These are phyloP conservation scores for Ilex aquifolium DNA, from an alignment of 257 asterid species.

Conservation along the genomic window DNA sequence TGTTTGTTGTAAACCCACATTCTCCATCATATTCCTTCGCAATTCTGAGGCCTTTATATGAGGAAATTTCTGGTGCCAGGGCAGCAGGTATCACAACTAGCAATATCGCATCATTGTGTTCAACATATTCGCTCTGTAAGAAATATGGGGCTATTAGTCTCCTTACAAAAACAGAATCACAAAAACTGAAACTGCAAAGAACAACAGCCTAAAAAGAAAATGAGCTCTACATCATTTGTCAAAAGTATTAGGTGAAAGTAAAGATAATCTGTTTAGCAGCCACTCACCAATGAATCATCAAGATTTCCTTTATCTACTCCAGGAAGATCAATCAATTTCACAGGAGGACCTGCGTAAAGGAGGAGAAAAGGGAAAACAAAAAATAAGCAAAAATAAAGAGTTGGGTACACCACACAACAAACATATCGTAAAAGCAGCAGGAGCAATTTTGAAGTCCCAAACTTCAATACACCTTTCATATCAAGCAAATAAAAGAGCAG, in stretches of 20 bases:
- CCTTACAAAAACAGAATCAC: constrained; percentile 1
- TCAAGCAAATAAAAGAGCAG: background rate
- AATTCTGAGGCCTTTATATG: constrained; percentile 19
- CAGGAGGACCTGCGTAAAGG: constrained; percentile 18
- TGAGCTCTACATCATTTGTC: background rate
- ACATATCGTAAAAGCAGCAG: constrained; percentile 1
- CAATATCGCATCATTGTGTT: constrained; percentile 21
- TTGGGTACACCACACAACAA: background rate
- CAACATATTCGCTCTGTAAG: constrained; percentile 22
- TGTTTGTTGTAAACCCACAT: constrained; percentile 9
- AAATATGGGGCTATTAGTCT: constrained; percentile 4
- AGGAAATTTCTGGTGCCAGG: constrained; percentile 21
- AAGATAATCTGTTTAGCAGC: background rate
- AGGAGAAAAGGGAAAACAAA: background rate
- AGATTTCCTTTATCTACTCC: constrained; percentile 27
- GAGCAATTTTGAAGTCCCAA: background rate
- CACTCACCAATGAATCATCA: constrained; percentile 29
- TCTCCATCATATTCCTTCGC: constrained; percentile 23
- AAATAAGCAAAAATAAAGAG: background rate
- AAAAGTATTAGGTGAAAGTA: background rate
- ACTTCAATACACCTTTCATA: background rate
- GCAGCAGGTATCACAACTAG: constrained; percentile 22
- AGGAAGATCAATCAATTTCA: constrained; percentile 29
- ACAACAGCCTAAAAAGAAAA: background rate
- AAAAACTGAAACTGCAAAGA: background rate